Evolutionary conservation across 140 eudicot species (phyloP).

Genomic region (Flaveria floridana): DNA sequence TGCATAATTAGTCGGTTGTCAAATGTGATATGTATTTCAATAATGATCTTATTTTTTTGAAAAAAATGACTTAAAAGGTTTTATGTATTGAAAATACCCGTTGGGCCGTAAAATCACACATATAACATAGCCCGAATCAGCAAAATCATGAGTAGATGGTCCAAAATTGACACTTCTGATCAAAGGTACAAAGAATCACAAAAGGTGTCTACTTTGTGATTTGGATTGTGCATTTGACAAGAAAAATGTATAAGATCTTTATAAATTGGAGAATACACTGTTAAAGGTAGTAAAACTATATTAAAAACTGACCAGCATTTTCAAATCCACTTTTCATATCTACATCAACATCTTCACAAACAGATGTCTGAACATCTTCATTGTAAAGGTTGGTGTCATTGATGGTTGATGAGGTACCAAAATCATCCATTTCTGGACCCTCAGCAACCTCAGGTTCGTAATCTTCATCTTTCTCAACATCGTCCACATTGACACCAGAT

Average conservation of each 20-base stretch:
- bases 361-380: slow-evolving; percentile 40
- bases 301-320: slow-evolving; percentile 42
- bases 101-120: not conserved
- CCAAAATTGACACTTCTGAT: not conserved
- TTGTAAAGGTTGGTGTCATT: slow-evolving; percentile 37
- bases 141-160: not conserved
- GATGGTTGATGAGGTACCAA: slow-evolving; percentile 46
- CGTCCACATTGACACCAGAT: slow-evolving; percentile 62
- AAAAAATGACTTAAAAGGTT: not conserved
- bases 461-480: slow-evolving; percentile 85
- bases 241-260: not conserved
- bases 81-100: not conserved
- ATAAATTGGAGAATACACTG: not conserved
- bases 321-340: slow-evolving; percentile 37
- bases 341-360: slow-evolving; percentile 35
- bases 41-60: not conserved
- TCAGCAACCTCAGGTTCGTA: slow-evolving; percentile 79
- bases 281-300: not conserved
- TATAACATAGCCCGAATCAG: not conserved
- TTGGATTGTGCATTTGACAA: not conserved
- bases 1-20: not conserved
- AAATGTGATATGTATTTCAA: not conserved
- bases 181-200: not conserved
- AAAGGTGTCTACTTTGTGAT: not conserved
- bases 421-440: slow-evolving; percentile 76